Evolutionary conservation across 208 protist species (phyloP).

Genomic region (Entamoeba histolytica): DNA sequence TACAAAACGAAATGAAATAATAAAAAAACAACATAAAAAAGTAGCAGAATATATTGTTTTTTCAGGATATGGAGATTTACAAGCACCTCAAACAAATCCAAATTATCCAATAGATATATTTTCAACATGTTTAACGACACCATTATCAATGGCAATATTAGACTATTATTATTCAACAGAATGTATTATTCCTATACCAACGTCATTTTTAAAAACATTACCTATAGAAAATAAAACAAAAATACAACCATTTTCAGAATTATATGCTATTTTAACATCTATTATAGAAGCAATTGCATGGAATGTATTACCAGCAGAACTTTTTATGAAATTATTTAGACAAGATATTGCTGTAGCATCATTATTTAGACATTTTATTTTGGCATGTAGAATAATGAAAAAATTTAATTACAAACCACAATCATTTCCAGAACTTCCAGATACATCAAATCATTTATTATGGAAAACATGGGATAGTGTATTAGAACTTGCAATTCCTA

Average conservation of each 20-base stretch:
- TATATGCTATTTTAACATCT: constrained; percentile 91
- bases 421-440: background rate
- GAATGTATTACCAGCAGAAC: constrained; percentile 50
- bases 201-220: constrained; percentile 33
- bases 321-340: background rate
- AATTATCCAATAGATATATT: constrained; percentile 86
- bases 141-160: constrained; percentile 67
- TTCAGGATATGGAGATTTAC: background rate
- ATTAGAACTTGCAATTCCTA: background rate
- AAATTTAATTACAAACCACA: background rate
- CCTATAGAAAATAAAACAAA: constrained; percentile 48
- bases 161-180: constrained; percentile 51
- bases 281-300: constrained; percentile 93
- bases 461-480: background rate
- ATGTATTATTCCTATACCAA: constrained; percentile 15
- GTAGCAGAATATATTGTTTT: background rate
- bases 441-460: background rate
- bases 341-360: background rate
- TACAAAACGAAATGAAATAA: background rate
- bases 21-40: background rate
- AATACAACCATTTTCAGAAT: constrained; percentile 67
- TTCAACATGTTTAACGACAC: constrained; percentile 89
- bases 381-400: background rate
- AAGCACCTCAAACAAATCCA: constrained; percentile 30
- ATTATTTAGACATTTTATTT: background rate